phyloP scores from a whole-genome alignment of 2,329 filamentous ascomycete genomes.

The Nemania abortiva region DNA sequence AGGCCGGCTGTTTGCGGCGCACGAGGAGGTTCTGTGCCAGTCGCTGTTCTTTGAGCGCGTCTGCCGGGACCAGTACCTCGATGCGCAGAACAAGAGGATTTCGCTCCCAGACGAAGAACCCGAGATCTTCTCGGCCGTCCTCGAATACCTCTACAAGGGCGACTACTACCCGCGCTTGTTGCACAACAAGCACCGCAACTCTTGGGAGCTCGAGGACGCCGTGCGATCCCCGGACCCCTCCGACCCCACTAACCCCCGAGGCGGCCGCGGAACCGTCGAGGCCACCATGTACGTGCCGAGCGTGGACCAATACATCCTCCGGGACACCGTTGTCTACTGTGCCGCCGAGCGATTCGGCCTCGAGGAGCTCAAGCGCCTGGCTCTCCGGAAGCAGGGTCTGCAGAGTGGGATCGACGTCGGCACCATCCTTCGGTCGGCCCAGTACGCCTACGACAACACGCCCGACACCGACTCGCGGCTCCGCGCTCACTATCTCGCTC shows the following conservation, averaged over 20 bases:
- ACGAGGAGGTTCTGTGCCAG: slow-evolving; percentile 89
- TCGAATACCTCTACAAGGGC: slow-evolving; percentile 97
- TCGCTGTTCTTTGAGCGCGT: slow-evolving; percentile 85
- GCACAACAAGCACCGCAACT: slow-evolving; percentile 86
- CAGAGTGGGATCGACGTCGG: slow-evolving; percentile 92
- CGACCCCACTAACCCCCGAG: slow-evolving; percentile 52
- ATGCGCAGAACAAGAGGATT: slow-evolving; percentile 81
- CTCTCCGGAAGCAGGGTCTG: slow-evolving; percentile 93
- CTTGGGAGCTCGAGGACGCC: slow-evolving; percentile 88
- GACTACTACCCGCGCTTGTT: slow-evolving; percentile 93
- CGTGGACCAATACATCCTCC: slow-evolving; percentile 81
- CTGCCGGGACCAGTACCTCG: slow-evolving; percentile 78
- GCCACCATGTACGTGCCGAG: slow-evolving; percentile 82
- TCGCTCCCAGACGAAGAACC: slow-evolving; percentile 83
- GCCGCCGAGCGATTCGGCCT: slow-evolving; percentile 90
- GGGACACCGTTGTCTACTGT: slow-evolving; percentile 96
- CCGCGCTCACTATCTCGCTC: slow-evolving; percentile 95
- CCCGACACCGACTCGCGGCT: slow-evolving; percentile 92
- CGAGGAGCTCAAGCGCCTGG: slow-evolving; percentile 90
- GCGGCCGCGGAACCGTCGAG: slow-evolving; percentile 66
- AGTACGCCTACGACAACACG: slow-evolving; percentile 96
- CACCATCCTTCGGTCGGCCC: slow-evolving; percentile 90
- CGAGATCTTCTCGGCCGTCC: slow-evolving; percentile 90
- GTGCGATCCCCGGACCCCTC: slow-evolving; percentile 52
- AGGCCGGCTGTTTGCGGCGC: slow-evolving; percentile 91